Evolutionary conservation across 306 rosid species (phyloP).

Genomic region (Rosa persica): DNA sequence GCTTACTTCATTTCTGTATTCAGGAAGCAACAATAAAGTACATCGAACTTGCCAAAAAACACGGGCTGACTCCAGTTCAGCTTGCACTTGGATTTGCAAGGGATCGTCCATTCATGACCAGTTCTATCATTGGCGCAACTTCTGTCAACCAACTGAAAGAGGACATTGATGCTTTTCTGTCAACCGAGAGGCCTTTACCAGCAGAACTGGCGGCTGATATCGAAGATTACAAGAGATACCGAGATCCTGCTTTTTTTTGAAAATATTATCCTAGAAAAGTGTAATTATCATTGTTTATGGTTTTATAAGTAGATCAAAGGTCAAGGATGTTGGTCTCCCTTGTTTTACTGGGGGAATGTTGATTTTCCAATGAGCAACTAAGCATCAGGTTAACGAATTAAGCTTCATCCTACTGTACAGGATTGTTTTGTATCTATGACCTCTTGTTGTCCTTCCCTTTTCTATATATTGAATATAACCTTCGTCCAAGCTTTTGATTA

Average conservation of each 20-base stretch:
- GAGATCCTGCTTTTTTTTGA: constrained; percentile 63
- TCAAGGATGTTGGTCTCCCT: neutral
- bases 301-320: neutral
- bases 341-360: neutral
- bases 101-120: constrained; percentile 85
- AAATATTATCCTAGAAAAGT: constrained; percentile 5
- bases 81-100: constrained; percentile 86
- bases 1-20: constrained; percentile 19
- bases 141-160: constrained; percentile 79
- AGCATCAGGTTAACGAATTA: neutral
- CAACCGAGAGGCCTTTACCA: constrained; percentile 68
- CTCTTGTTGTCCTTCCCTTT: too few relatives aligned
- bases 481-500: too few relatives aligned
- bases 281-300: neutral
- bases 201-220: constrained; percentile 57
- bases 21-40: constrained; percentile 77
- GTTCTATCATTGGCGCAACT: constrained; percentile 88
- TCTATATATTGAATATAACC: too few relatives aligned
- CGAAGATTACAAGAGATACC: constrained; percentile 72
- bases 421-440: neutral
- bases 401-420: neutral
- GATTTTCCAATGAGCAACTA: neutral
- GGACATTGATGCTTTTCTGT: constrained; percentile 67
- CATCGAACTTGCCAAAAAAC: constrained; percentile 65
- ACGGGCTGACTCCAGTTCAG: constrained; percentile 66